Evolutionary conservation across 2,329 filamentous ascomycete genomes (phyloP), one percentile per base, ranked within the genome.

Genomic region (Phyllosticta citrichinensis): DNA sequence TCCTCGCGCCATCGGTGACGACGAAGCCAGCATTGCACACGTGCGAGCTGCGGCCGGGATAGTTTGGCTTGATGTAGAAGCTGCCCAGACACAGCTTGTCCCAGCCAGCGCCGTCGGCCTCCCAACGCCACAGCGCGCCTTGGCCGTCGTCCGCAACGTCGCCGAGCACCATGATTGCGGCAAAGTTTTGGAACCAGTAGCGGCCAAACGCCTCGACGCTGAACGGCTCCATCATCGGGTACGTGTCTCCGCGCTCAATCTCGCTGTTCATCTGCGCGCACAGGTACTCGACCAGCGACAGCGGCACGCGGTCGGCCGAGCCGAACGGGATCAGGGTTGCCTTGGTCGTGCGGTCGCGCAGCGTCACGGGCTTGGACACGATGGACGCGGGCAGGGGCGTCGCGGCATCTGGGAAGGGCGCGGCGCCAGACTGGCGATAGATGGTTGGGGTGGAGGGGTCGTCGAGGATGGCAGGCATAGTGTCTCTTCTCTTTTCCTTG

Each of bases 21-120:
- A 80, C 66, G 63, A 80, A 81, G 5, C 76, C 77, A n/a, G 75
- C 76, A 82, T 88, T 84, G 78, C 90, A 96, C 57, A 96, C 84
- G 77, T 96, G 91, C 74, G 88, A 94, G 76, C 89, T 94, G 62
- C 91, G 83, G 55, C 91, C 91, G 0, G 91, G 91, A 73, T 96
- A 96, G 74, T 96, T 96, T 55, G 91, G 91, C 77, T 94, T 92
- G 80, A 96, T 89, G 76, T 94, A 95, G 76, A 96, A 96, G 76
- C 89, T 95, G 62, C 91, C 91, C 52, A 96, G 78, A 68, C 91
- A 96, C 68, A 88, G 81, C 69, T 86, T 86, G 65, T 85, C 83
- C 91, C 91, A 96, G 74, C 93, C 88, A 65, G 70, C 71, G 56
- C 75, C 75, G 4, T 70, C 66, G 24, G 71, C 69, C 58, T 77